Conservation (phyloP, 768 basidiomycete species). For the Tricholoma sp. region DNA sequence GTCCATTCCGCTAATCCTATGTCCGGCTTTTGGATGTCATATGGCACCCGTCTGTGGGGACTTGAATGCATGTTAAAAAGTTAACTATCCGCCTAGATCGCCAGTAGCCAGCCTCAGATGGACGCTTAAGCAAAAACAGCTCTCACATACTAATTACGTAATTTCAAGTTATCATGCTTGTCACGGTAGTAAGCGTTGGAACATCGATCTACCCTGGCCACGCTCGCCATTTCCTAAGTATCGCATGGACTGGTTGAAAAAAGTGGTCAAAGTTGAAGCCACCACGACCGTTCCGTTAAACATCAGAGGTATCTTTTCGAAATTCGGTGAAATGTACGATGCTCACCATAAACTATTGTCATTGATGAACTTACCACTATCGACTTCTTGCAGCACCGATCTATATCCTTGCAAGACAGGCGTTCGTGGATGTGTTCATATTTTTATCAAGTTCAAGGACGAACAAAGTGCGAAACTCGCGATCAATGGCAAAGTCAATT, state of each 20-base stretch:
- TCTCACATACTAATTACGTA: background rate
- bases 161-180: background rate
- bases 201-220: too few species aligned
- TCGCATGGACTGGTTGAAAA: constrained; percentile 19
- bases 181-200: too few species aligned
- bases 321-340: constrained; percentile 21
- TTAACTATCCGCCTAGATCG: background rate
- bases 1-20: constrained; percentile 77
- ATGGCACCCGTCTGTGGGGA: constrained; percentile 10
- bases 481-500: constrained; percentile 14
- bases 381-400: constrained; percentile 11
- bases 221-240: background rate
- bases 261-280: constrained; percentile 24
- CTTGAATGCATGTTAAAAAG: constrained; percentile 7
- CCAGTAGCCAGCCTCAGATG: too few species aligned
- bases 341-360: background rate
- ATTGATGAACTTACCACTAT: background rate
- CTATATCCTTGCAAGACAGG: constrained; percentile 31
- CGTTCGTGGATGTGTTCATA: constrained; percentile 26
- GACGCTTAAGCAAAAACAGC: background rate
- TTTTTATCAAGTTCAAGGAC: constrained; percentile 15
- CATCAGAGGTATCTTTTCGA: constrained; percentile 16
- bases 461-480: constrained; percentile 19
- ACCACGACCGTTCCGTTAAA: constrained; percentile 7
- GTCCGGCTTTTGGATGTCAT: constrained; percentile 51